A percentile compares a stretch with the other conserved stretches of the same genome.
Evolutionary conservation across 2,329 filamentous ascomycete species (phyloP).

Genomic region (Fusarium sp.): DNA sequence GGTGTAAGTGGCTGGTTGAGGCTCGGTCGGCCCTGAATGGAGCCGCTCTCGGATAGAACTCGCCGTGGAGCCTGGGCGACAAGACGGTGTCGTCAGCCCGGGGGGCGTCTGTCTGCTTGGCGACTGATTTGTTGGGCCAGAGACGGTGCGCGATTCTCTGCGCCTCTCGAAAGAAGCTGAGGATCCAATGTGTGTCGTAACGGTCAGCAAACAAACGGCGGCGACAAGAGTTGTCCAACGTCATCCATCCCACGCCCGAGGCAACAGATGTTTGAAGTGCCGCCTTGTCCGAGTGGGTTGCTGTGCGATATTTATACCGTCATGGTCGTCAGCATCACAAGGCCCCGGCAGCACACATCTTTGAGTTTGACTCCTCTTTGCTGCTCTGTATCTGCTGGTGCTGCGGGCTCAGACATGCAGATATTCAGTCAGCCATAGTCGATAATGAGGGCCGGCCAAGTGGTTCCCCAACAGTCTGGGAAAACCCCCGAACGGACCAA

Average conservation of each 20-base stretch:
- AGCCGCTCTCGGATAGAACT: background rate
- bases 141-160: background rate
- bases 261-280: slow-evolving; percentile 9
- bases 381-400: background rate
- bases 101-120: background rate
- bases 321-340: slow-evolving; percentile 30
- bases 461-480: slow-evolving; percentile 23
- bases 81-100: slow-evolving; percentile 8
- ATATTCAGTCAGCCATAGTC: slow-evolving; percentile 7
- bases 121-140: slow-evolving; percentile 7
- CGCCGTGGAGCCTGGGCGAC: background rate
- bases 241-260: slow-evolving; percentile 19
- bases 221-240: background rate
- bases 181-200: background rate
- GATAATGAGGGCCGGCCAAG: background rate
- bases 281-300: slow-evolving; percentile 10
- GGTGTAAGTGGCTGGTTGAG: slow-evolving; percentile 25
- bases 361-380: background rate
- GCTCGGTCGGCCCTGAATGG: slow-evolving; percentile 18
- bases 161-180: background rate
- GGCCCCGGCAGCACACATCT: background rate
- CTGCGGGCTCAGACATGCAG: slow-evolving; percentile 1
- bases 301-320: slow-evolving; percentile 30
- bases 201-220: slow-evolving; percentile 5
- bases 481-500: background rate